Percentiles rank a stretch among this genome's conserved stretches.
Evolutionary conservation across 441 rosid genomes (phyloP).

Genomic region (Erodium trifolium): DNA sequence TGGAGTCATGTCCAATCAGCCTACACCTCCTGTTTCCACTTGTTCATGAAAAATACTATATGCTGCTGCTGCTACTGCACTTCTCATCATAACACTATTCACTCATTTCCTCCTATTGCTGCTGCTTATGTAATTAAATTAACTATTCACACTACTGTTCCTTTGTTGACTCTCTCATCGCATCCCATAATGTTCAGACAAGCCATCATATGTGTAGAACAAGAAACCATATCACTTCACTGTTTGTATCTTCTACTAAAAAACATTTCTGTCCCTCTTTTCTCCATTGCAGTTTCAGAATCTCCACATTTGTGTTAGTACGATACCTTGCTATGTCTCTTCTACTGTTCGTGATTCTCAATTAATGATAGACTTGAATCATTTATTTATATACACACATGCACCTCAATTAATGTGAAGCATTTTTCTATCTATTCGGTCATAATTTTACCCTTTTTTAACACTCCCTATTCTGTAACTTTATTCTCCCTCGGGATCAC

Average conservation of each 20-base stretch:
- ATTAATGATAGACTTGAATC: constrained; percentile 8
- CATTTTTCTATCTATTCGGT: background rate
- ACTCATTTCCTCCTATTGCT: background rate
- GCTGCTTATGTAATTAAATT: background rate
- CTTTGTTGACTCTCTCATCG: background rate
- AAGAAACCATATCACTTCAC: background rate
- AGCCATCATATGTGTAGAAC: background rate
- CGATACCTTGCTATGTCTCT: constrained; percentile 17
- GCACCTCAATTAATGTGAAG: background rate
- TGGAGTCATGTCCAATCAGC: background rate
- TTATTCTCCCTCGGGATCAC: background rate
- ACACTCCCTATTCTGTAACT: background rate
- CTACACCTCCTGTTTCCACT: background rate
- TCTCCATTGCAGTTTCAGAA: constrained; percentile 22
- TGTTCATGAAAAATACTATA: background rate
- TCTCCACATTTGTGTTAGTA: constrained; percentile 28
- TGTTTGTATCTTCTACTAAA: background rate
- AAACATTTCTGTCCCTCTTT: constrained; percentile 16
- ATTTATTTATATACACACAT: background rate
- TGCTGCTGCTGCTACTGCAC: background rate
- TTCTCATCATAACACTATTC: background rate
- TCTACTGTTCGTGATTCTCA: background rate
- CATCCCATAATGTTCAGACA: too few species aligned
- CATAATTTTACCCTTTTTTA: too few species aligned
- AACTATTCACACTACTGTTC: background rate